Evolutionary conservation across 345 rosid species (phyloP).

Genomic region (Crucihimalaya himalaica): DNA sequence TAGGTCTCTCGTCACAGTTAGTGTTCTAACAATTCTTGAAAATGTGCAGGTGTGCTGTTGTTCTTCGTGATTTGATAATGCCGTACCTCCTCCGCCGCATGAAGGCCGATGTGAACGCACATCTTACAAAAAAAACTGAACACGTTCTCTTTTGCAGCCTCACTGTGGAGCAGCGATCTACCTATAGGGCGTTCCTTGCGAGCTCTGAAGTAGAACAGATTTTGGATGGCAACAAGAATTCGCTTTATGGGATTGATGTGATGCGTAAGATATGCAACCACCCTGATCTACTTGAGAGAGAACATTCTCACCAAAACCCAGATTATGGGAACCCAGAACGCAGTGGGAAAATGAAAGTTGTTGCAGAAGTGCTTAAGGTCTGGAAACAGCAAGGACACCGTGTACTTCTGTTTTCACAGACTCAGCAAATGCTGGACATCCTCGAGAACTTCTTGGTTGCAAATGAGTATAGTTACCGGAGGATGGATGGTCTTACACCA

Average conservation of each 20-base stretch:
- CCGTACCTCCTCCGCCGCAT: conserved; percentile 97
- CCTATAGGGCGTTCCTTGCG: conserved; percentile 94
- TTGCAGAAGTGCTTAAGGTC: conserved; percentile 77
- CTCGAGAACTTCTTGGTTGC: conserved; percentile 75
- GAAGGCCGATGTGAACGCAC: conserved; percentile 88
- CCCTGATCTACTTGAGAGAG: conserved; percentile 96
- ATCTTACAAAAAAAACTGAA: conserved; percentile 88
- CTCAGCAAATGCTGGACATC: conserved; percentile 98
- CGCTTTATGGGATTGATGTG: conserved; percentile 94
- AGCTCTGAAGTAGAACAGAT: conserved; percentile 96
- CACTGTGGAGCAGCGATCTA: conserved; percentile 78
- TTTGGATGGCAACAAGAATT: conserved; percentile 73
- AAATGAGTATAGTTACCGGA: conserved; percentile 68
- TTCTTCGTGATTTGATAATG: conserved; percentile 94
- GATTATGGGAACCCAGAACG: conserved; percentile 94
- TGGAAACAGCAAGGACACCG: conserved; percentile 94
- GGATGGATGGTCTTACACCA: conserved; percentile 96
- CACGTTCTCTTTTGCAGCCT: conserved; percentile 98
- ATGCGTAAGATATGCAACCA: conserved; percentile 99
- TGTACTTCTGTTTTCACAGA: conserved; percentile 90
- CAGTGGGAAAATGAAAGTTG: conserved; percentile 93
- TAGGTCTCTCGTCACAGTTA: conserved; percentile 7
- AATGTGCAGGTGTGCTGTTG: conserved; percentile 87
- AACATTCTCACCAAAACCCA: conserved; percentile 68
- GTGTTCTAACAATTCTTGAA: conserved; percentile 19